Percentiles rank a stretch among this genome's conserved stretches.
These are phyloP conservation scores for Alternaria postmessia DNA, from an alignment of 2,329 filamentous ascomycete genomes.

Conservation along the genomic window DNA sequence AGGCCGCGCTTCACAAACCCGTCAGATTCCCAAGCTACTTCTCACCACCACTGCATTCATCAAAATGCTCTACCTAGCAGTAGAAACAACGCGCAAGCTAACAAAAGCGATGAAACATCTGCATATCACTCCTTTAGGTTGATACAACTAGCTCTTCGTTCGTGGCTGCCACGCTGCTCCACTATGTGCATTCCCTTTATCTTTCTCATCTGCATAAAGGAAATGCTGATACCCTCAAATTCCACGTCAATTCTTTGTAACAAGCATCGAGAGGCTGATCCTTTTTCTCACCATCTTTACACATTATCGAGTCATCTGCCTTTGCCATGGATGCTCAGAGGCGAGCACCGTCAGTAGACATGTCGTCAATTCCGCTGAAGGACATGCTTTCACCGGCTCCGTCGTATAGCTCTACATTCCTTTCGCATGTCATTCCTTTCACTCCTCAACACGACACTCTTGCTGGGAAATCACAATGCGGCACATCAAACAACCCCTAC, in stretches of 20 bases:
- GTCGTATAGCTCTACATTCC: conserved; percentile 31
- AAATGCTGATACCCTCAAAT: not conserved
- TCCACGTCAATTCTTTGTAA: not conserved
- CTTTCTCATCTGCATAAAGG: not conserved
- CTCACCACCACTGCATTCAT: conserved; percentile 9
- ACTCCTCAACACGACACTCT: conserved; percentile 2
- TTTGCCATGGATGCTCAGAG: conserved; percentile 17
- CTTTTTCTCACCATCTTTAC: not conserved
- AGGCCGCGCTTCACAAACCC: conserved; percentile 3
- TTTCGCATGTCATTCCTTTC: conserved; percentile 2
- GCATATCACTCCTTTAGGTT: not conserved
- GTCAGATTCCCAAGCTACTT: not conserved
- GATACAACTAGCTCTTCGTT: conserved; percentile 3
- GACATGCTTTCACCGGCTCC: conserved; percentile 30
- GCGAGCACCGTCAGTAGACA: conserved; percentile 23
- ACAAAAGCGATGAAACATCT: not conserved
- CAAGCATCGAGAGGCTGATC: not conserved
- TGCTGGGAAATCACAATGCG: not conserved
- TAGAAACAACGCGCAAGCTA: not conserved
- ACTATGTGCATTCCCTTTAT: conserved; percentile 3
- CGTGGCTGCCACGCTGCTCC: not conserved
- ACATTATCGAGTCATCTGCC: not conserved
- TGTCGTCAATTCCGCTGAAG: conserved; percentile 20
- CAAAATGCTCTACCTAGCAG: not conserved
- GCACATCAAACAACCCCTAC: conserved; percentile 3